Conservation (phyloP, 2,329 filamentous ascomycete genomes). For the Ophiostoma quercus region DNA sequence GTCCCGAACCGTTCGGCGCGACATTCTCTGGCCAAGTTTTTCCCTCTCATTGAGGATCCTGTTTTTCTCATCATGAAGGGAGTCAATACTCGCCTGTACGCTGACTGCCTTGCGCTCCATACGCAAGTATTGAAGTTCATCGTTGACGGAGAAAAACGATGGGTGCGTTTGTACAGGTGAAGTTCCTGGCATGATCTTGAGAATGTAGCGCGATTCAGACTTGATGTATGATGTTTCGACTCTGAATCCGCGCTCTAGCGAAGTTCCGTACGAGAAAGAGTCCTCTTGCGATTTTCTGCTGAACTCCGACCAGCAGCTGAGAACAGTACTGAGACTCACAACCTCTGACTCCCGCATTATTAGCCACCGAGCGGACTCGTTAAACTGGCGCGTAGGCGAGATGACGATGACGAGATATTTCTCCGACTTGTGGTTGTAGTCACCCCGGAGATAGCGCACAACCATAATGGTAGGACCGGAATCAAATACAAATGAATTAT, state of each 20-base stretch:
- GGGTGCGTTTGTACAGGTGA: no score
- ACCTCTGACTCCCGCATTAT: not conserved
- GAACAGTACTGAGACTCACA: not conserved
- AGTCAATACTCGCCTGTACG: not conserved
- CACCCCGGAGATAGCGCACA: not conserved
- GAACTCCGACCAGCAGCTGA: not conserved
- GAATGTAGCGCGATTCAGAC: not conserved
- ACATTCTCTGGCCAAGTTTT: not conserved
- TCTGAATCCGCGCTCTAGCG: not conserved
- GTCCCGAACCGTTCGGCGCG: no score
- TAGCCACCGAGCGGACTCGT: not conserved
- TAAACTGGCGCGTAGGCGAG: not conserved
- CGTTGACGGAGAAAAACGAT: not conserved
- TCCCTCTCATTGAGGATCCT: not conserved
- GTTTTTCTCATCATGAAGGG: not conserved
- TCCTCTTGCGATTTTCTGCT: not conserved
- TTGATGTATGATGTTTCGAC: not conserved
- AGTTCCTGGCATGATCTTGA: not conserved
- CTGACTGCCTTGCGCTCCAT: not conserved
- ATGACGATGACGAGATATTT: not conserved
- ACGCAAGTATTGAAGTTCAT: not conserved
- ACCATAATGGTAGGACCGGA: not conserved
- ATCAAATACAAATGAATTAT: not conserved
- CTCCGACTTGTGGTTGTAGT: no score
- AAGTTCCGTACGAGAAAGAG: not conserved